Evolutionary conservation across 352 stramenopile species (phyloP), one percentile per base, ranked within the genome.

Genomic region (Phytophthora gonapodyides): DNA sequence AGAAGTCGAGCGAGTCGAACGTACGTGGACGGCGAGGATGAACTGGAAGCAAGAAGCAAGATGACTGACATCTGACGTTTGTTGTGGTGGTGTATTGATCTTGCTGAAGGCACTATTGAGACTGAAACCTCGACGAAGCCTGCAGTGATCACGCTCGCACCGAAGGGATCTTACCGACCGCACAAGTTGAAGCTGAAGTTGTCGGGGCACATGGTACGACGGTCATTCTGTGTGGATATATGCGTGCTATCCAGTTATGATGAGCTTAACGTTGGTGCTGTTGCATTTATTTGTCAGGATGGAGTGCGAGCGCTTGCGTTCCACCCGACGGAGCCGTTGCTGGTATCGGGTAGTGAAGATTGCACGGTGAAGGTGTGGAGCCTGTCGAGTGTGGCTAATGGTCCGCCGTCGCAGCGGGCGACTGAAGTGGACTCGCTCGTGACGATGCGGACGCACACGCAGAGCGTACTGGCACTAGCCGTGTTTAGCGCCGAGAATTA

Each of bases 181-280:
- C 71, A 91, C 56, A 96, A 96, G 61, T 79, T 93, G 50, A 96
- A 96, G 71, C 62, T 92, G 24, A 94, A 94, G 65, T 67, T 96
- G 21, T 88, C 81, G 3, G 82, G 84, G 13, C 87, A 96, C 67
- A 84, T 96, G 77, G 84, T 93, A 71, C 34, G 71, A 1, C 27
- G 15, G 27, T 35, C 52, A 15, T 43, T 38, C 10, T 49, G 13
- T 31, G 10, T 67, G 5, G 12, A 50, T 13, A 50, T 13, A 44
- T 21, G 2, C 56, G 37, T 33, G 17, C n/a, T 24, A 58, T 53
- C 19, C 16, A n/a, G 16, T 69, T n/a, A 19, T 35, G 31, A 36
- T 16, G 16, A 38, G 31, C 34, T 61, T 15, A 62, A 19, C 10
- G 12, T 42, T 21, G 15, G 24, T 46, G 43, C 1, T 57, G 24